Conservation (phyloP, 2,329 filamentous ascomycete species). For the Colletotrichum navitas region DNA sequence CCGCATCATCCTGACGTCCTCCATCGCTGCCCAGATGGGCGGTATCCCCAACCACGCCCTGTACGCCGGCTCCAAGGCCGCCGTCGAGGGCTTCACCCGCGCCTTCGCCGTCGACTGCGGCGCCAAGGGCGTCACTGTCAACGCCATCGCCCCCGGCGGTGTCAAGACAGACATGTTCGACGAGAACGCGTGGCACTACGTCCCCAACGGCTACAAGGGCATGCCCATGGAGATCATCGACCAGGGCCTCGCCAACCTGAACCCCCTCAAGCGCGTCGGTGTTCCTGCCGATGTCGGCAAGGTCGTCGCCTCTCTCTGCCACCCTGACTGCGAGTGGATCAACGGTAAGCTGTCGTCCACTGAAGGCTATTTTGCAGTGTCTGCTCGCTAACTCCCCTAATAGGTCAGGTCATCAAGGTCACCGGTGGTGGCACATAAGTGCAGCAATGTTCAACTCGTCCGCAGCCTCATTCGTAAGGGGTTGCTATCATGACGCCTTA, state of each 20-base stretch:
- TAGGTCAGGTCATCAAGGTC: constrained; percentile 56
- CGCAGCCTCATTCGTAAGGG: constrained; percentile 26
- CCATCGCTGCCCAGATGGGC: constrained; percentile 74
- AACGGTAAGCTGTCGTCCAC: constrained; percentile 63
- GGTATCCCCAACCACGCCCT: constrained; percentile 78
- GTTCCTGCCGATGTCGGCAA: constrained; percentile 70
- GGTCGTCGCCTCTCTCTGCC: constrained; percentile 67
- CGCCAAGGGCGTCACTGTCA: constrained; percentile 75
- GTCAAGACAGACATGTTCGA: constrained; percentile 85
- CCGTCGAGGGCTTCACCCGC: constrained; percentile 79
- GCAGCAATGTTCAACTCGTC: not conserved
- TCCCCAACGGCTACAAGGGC: constrained; percentile 66
- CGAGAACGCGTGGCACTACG: constrained; percentile 76
- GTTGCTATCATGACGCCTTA: constrained; percentile 26
- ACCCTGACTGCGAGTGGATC: constrained; percentile 73
- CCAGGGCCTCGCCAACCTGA: constrained; percentile 65
- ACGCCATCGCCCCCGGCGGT: constrained; percentile 78
- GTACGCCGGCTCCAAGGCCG: constrained; percentile 80
- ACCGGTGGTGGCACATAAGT: constrained; percentile 50
- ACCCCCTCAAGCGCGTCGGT: constrained; percentile 71
- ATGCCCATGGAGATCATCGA: constrained; percentile 67
- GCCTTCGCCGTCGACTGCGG: constrained; percentile 80
- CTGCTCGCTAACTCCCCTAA: constrained; percentile 65
- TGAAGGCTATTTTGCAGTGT: constrained; percentile 49
- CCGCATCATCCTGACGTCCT: constrained; percentile 79